phyloP scores from a whole-genome alignment of 169 alveolate species.

The Plasmodium knowlesi region DNA sequence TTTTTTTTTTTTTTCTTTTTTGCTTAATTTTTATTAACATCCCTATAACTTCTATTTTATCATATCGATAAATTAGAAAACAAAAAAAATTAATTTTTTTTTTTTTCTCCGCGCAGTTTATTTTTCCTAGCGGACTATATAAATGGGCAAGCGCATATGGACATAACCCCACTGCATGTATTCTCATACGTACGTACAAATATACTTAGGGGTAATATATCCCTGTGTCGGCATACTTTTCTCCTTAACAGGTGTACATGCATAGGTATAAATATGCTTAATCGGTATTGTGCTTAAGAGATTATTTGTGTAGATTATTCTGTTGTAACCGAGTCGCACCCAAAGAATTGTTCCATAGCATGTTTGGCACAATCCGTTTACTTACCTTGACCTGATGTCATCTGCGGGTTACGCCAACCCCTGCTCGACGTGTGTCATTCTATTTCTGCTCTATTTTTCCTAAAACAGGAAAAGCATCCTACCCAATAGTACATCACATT shows the following conservation, averaged over 20 bases:
- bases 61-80: background rate
- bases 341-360: background rate
- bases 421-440: background rate
- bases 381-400: background rate
- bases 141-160: background rate
- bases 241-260: too few relatives aligned
- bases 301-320: background rate
- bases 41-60: background rate
- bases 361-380: background rate
- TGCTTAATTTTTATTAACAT: background rate
- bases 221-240: background rate
- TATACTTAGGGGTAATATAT: background rate
- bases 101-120: too few relatives aligned
- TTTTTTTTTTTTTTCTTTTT: too few relatives aligned
- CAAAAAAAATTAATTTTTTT: too few relatives aligned
- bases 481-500: background rate
- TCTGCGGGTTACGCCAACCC: background rate
- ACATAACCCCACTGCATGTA: background rate
- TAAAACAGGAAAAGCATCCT: background rate
- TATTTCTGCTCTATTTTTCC: background rate
- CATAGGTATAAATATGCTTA: background rate
- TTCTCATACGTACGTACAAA: background rate
- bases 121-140: too few relatives aligned
- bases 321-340: background rate
- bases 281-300: background rate